Evolutionary conservation across 257 asterid species (phyloP).

Genomic region (Sherardia arvensis): DNA sequence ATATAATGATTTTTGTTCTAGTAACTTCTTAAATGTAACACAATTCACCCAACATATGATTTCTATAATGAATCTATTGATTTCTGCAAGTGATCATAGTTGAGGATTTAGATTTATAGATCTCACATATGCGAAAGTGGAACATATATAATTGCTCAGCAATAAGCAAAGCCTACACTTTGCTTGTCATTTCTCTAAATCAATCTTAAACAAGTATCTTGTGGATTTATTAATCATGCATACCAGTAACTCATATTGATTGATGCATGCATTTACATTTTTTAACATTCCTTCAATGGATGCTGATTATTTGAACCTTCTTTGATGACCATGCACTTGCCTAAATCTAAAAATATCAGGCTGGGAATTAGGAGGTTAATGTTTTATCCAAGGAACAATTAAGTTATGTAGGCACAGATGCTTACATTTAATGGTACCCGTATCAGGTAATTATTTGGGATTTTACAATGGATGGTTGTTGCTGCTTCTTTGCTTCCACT

Average conservation of each 20-base stretch:
- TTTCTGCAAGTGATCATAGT: neutral
- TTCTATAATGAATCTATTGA: neutral
- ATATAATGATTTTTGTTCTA: neutral
- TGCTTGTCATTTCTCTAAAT: neutral
- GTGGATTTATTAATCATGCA: neutral
- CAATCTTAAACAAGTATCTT: neutral
- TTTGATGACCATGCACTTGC: conserved; percentile 53
- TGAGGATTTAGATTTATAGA: neutral
- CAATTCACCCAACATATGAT: neutral
- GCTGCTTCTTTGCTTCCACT: neutral
- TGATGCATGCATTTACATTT: too few relatives aligned
- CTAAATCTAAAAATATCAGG: conserved; percentile 61
- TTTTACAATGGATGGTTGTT: neutral
- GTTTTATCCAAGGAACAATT: conserved; percentile 56
- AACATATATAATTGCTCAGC: neutral
- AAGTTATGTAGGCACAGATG: conserved; percentile 84
- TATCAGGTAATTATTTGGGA: conserved; percentile 47
- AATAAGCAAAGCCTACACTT: neutral
- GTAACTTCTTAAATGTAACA: neutral
- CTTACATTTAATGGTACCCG: conserved; percentile 72
- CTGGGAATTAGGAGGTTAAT: conserved; percentile 80
- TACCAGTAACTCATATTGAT: too few relatives aligned
- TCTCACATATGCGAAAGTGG: neutral
- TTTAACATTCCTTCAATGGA: neutral
- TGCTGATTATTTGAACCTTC: conserved; percentile 10